Evolutionary conservation across 139 green algal species (phyloP), one percentile per base, ranked within the genome.

Genomic region (Mesotaenium endlicherianum): DNA sequence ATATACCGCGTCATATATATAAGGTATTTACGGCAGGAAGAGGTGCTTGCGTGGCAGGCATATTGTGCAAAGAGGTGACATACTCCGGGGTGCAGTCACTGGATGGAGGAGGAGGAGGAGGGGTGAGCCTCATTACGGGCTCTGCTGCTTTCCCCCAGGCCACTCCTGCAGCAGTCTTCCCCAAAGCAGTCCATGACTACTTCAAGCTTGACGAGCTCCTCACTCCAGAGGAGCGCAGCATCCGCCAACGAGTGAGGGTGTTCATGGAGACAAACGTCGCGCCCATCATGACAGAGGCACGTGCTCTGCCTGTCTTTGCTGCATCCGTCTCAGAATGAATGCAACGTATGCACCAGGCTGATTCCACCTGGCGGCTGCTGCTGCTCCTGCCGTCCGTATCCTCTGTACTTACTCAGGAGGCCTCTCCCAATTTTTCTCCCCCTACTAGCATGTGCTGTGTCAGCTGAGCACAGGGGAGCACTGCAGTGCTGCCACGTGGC

Each of bases 191-290:
- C 17, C 81, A 38, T 55, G 93, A 97, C 60, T 88, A 90, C 3
- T 84, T 97, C 43, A 47, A 55, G 14, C 87, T 96, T 43, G 92
- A 95, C 45, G 88, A 89, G 0, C 85, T 97, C 71, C 89, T 98
- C 34, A 90, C 81, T 0, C 60, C 88, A 1, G 90, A 94, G 42
- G 93, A 97, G 86, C 83, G 76, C 0, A 88, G 87, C 0, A 82
- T 95, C 1, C 84, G 89, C 8, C 77, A 92, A 67, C 75, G 83
- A 3, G 92, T 94, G 41, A 83, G 94, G 0, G 53, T 64, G 0
- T 97, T 95, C 70, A 92, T 93, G 93, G 95, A 97, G 82, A 75
- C 38, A n/a, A 88, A 96, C 59, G 93, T 98, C 1, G 95, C 95
- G 0, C 95, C 95, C 2, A 80, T 97, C 16, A 95, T 97, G 40